A percentile compares a stretch with the other conserved stretches of the same genome.
Conservation (phyloP, 1,139 yeast species). For the Lodderomyces metapsilosis region DNA sequence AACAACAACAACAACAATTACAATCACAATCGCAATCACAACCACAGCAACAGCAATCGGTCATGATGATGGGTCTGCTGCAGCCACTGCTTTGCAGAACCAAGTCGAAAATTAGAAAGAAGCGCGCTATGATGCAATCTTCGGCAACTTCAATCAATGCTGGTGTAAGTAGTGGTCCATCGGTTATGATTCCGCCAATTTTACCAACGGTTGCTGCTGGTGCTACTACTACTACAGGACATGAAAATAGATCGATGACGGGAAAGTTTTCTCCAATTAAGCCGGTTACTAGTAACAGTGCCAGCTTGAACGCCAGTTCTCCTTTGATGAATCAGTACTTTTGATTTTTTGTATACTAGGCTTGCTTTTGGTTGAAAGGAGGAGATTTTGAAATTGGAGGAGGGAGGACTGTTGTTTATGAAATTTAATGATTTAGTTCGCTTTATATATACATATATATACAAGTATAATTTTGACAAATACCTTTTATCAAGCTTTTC, state of each 20-base stretch:
- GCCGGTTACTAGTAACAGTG: constrained; percentile 8
- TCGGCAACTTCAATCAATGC: neutral
- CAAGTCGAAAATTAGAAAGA: constrained; percentile 13
- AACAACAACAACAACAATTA: constrained; percentile 10
- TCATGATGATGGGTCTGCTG: constrained; percentile 10
- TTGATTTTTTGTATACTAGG: neutral
- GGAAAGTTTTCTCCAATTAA: constrained; percentile 14
- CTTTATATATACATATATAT: neutral
- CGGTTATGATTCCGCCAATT: neutral
- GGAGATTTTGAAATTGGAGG: too few relatives aligned
- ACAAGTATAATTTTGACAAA: neutral
- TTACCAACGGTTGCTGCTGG: neutral
- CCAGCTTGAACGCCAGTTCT: constrained; percentile 9
- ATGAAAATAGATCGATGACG: neutral
- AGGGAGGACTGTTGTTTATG: too few relatives aligned
- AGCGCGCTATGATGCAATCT: constrained; percentile 2
- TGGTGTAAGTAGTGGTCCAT: neutral
- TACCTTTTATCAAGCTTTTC: neutral
- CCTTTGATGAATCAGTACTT: constrained; percentile 12
- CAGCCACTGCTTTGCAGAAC: constrained; percentile 7
- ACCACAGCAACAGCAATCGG: neutral
- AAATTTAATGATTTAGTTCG: constrained; percentile 1
- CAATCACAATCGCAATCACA: too few relatives aligned
- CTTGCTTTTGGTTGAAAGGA: too few relatives aligned
- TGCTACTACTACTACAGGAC: too few relatives aligned